These are phyloP conservation scores for Mortierella sp. DNA, from an alignment of 371 early-diverging fungal species.

Conservation along the genomic window DNA sequence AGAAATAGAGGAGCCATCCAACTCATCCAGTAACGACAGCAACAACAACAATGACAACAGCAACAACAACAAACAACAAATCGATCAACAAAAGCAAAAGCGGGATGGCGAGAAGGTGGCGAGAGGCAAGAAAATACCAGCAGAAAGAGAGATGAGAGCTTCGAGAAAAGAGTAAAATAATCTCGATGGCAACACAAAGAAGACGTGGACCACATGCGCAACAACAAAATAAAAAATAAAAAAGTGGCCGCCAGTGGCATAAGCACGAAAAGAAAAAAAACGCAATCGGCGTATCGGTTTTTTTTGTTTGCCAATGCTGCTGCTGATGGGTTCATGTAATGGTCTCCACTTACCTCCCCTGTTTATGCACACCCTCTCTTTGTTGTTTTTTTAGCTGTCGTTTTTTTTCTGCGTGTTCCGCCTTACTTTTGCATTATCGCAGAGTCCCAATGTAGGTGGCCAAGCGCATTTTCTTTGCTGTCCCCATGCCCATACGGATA, in stretches of 20 bases:
- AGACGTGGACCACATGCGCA: background rate
- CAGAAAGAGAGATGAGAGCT: conserved; percentile 5
- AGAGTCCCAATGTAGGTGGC: background rate
- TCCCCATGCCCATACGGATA: background rate
- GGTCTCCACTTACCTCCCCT: background rate
- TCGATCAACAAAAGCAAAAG: background rate
- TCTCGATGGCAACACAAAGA: background rate
- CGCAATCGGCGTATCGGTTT: background rate
- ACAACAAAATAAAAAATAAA: background rate
- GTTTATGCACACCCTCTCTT: background rate
- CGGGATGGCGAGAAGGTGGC: conserved; percentile 9
- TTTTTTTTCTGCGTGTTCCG: background rate
- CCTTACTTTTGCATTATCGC: background rate
- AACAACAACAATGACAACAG: background rate
- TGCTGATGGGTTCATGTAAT: background rate
- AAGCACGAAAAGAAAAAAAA: background rate
- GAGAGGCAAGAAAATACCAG: conserved; percentile 15
- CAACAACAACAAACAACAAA: background rate
- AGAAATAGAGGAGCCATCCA: background rate
- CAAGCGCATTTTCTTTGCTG: background rate
- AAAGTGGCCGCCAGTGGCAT: background rate
- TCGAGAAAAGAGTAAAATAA: background rate
- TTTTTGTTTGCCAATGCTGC: background rate
- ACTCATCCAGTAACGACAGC: too few species aligned
- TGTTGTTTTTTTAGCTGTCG: background rate